A percentile compares a stretch with the other conserved stretches of the same genome.
phyloP scores from a whole-genome alignment of 306 rosid species.

The Gynostemma pentaphyllum region DNA sequence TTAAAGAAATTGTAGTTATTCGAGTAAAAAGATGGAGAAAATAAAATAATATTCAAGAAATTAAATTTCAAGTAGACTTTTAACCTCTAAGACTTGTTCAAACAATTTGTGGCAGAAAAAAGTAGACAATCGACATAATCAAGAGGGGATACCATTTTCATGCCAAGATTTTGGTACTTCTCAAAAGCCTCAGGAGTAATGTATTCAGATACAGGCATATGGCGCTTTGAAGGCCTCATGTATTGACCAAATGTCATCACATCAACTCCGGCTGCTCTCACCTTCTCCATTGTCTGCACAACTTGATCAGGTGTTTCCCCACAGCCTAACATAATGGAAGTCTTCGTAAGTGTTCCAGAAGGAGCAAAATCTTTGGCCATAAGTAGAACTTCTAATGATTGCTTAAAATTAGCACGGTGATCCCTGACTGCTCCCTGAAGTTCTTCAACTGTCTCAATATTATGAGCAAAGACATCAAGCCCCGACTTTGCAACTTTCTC shows the following conservation, averaged over 20 bases:
- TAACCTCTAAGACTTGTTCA: not conserved
- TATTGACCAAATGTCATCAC: slow-evolving; percentile 98
- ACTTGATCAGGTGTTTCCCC: slow-evolving; percentile 95
- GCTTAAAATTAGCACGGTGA: slow-evolving; percentile 86
- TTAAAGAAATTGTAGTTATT: not conserved
- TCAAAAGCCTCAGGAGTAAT: slow-evolving; percentile 93
- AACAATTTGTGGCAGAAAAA: not conserved
- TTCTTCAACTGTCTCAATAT: slow-evolving; percentile 96
- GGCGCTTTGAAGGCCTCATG: slow-evolving; percentile 99
- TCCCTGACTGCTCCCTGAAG: slow-evolving; percentile 83
- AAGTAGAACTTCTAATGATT: slow-evolving; percentile 80
- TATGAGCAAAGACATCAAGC: slow-evolving; percentile 92
- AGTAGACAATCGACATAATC: not conserved
- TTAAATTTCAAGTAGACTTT: not conserved
- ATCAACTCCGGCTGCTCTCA: slow-evolving; percentile 95
- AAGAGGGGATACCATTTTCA: slow-evolving; percentile 64
- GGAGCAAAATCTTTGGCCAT: slow-evolving; percentile 86
- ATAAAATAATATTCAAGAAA: not conserved
- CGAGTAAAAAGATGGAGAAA: not conserved
- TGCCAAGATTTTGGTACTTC: slow-evolving; percentile 71
- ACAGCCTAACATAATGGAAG: slow-evolving; percentile 96
- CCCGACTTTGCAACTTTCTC: slow-evolving; percentile 85
- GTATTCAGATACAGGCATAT: slow-evolving; percentile 92
- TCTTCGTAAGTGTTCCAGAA: slow-evolving; percentile 84
- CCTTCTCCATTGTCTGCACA: slow-evolving; percentile 97